Base-by-base conservation (phyloP, 257 asterid species). In the Przewalskia tangutica region DNA sequence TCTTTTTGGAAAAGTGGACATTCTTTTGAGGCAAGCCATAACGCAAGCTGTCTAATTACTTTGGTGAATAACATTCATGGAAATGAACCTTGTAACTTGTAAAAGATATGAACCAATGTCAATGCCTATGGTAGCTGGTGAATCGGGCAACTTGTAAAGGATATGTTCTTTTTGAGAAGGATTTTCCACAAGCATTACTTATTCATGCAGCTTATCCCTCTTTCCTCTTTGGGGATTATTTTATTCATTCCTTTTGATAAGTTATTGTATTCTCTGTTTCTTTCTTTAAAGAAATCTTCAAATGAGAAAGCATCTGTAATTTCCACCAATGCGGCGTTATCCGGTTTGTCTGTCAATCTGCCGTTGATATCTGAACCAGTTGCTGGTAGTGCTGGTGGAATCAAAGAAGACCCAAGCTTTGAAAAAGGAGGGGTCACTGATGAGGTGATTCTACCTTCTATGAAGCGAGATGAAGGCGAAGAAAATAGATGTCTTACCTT, bases 271-370 rank as follows among this genome's bases (percentile, higher is more conserved):
- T 42, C 63, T 76, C 75, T 18, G 56, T 68, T 38, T 81, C 73
- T 56, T 40, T 80, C 46, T 42, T 70, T 77, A 75, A 82, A 88
- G 93, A 89, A 86, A 85, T 87, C 86, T 86, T 84, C 88, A 51
- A 85, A 82, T 12, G 87, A 87, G 89, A 88, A 86, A 80, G 89
- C 85, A 50, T 68, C 85, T 60, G 84, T 64, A 82, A 87, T 65
- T 86, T 85, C 89, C 32, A 51, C 82, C 78, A 84, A 81, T 59
- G 89, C 86, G 82, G 79, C 88, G 6, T 17, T 67, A 36, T 81
- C 90, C 79, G 82, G 77, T 81, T 79, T 84, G 81, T 85, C 78
- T 76, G 85, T 23, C 44, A 88, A 81, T 63, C 83, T 80, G 10
- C 86, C 86, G 51, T 81, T 86, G 68, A 77, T 87, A 62, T 83